These are phyloP conservation scores for Orobanche coerulescens DNA, from an alignment of 257 asterid species.

Conservation along the genomic window DNA sequence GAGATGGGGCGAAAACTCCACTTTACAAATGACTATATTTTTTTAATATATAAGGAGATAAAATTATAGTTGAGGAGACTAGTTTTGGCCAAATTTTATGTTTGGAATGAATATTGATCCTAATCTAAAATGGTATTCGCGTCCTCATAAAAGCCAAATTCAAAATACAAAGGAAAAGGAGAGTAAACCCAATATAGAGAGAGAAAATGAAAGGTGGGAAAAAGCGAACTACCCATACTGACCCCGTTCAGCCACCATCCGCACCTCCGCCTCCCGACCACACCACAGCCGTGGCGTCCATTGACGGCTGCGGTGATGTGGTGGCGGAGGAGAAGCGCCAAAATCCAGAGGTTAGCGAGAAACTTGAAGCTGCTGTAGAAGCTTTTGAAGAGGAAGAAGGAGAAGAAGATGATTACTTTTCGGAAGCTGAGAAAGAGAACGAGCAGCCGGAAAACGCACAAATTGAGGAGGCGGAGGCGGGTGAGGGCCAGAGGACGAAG, in stretches of 20 bases:
- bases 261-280: slow-evolving; percentile 25
- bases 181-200: slow-evolving; percentile 19
- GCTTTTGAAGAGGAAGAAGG: slow-evolving; percentile 31
- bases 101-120: too few species aligned
- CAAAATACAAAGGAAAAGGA: too few species aligned
- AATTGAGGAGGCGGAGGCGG: slow-evolving; percentile 22
- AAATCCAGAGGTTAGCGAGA: slow-evolving; percentile 22
- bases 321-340: slow-evolving; percentile 19
- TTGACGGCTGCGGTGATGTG: slow-evolving; percentile 14
- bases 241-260: slow-evolving; percentile 25
- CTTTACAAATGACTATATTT: too few species aligned
- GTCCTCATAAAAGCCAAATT: too few species aligned
- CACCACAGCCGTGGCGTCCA: slow-evolving; percentile 3
- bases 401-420: slow-evolving; percentile 28
- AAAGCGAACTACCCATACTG: slow-evolving; percentile 27
- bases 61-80: too few species aligned
- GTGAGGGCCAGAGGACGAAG: slow-evolving; percentile 36
- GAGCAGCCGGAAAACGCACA: slow-evolving; percentile 23
- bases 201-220: slow-evolving; percentile 39
- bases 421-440: slow-evolving; percentile 34
- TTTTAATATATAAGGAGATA: too few species aligned
- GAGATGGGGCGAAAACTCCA: too few species aligned
- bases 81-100: too few species aligned
- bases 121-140: too few species aligned
- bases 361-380: slow-evolving; percentile 26